Evolutionary conservation across 257 asterid species (phyloP).

Genomic region (Solanum ossicruentum): DNA sequence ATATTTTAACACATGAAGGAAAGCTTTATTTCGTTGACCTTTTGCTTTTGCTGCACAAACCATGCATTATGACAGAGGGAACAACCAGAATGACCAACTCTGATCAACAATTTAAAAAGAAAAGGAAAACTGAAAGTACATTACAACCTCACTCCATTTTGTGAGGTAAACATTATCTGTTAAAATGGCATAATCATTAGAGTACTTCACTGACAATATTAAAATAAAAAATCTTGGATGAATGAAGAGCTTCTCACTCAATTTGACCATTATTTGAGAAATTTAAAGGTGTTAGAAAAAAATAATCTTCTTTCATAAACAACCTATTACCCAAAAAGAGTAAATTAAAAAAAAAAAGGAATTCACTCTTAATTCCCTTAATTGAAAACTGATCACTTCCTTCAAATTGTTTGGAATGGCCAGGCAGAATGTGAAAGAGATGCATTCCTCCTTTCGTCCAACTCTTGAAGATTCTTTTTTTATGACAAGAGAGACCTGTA

Average conservation of each 20-base stretch:
- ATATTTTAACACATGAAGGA: constrained; percentile 87
- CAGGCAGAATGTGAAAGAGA: background rate
- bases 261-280: background rate
- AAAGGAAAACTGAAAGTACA: background rate
- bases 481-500: no score
- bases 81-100: background rate
- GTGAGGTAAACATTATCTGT: background rate
- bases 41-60: constrained; percentile 69
- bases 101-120: background rate
- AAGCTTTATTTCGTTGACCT: constrained; percentile 70
- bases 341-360: background rate
- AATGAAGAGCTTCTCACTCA: background rate
- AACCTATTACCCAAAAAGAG: background rate
- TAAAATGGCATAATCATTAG: background rate
- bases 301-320: background rate
- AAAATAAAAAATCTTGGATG: background rate
- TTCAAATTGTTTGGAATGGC: background rate
- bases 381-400: background rate
- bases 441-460: background rate
- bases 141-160: background rate
- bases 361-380: background rate
- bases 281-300: background rate
- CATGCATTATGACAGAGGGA: background rate
- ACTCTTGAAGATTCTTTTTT: background rate
- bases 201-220: background rate